Evolutionary conservation across 495 filamentous ascomycete species (phyloP).

Genomic region (Amphirosellinia nigrospora): DNA sequence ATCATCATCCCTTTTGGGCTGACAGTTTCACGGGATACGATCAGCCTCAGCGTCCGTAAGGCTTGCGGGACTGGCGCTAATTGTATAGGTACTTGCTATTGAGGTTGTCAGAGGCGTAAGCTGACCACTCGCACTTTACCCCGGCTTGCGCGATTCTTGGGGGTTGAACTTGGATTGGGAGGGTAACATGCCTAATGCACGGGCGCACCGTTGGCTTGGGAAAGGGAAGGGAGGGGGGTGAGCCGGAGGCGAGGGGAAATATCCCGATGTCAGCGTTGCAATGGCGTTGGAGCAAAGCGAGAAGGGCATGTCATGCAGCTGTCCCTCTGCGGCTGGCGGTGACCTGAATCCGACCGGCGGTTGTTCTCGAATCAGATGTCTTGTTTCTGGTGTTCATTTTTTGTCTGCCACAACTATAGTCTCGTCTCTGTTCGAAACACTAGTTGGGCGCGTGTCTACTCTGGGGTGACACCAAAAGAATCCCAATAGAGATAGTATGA

Average conservation of each 20-base stretch:
- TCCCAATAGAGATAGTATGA: background rate
- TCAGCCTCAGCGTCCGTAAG: slow-evolving; percentile 11
- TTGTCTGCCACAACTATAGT: background rate
- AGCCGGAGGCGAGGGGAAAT: slow-evolving; percentile 8
- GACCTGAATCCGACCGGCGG: background rate
- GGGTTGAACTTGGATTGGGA: background rate
- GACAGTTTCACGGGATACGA: background rate
- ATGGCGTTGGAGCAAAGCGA: background rate
- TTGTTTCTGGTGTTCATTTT: background rate
- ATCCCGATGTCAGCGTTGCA: slow-evolving; percentile 17
- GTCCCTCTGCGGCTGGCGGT: slow-evolving; percentile 14
- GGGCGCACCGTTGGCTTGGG: slow-evolving; percentile 23
- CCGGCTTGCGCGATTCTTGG: slow-evolving; percentile 8
- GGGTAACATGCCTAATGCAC: slow-evolving; percentile 12
- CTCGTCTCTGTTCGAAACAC: background rate
- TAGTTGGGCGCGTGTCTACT: background rate
- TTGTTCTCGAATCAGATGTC: slow-evolving; percentile 15
- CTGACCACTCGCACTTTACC: slow-evolving; percentile 23
- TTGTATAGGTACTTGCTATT: slow-evolving; percentile 17
- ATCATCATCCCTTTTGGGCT: slow-evolving; percentile 3
- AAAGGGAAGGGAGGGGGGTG: slow-evolving; percentile 1
- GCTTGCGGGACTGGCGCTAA: background rate
- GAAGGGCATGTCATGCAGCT: slow-evolving; percentile 4
- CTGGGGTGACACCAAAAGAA: background rate
- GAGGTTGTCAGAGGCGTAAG: slow-evolving; percentile 12